phyloP scores from a whole-genome alignment of 139 green algal species.

The Pleodorina starrii region DNA sequence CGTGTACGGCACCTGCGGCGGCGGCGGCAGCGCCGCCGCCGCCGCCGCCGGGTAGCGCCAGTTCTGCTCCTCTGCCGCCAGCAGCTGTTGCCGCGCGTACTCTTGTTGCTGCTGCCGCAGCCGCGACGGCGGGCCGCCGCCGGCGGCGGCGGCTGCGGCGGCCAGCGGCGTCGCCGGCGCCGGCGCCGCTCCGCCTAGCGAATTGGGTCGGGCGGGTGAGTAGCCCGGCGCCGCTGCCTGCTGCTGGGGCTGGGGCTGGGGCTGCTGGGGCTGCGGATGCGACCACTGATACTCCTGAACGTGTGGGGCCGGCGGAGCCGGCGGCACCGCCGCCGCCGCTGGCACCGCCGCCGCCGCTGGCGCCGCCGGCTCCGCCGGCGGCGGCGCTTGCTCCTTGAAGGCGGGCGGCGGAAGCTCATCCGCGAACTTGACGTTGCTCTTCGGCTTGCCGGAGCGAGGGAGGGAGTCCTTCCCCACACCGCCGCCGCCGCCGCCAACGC shows the following conservation, averaged over 20 bases:
- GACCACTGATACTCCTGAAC: constrained; percentile 38
- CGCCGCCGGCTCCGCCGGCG: neutral
- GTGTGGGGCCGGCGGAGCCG: neutral
- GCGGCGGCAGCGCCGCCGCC: neutral
- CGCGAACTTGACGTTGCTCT: neutral
- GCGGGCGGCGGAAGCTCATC: neutral
- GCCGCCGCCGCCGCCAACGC: neutral
- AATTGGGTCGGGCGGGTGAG: no score
- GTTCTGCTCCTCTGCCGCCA: neutral
- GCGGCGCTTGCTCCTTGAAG: neutral
- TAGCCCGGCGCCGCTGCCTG: neutral
- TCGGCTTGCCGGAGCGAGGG: neutral
- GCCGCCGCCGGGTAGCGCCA: neutral
- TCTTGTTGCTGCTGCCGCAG: constrained; percentile 21
- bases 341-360: neutral
- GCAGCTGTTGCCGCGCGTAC: neutral
- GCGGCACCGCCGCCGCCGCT: neutral
- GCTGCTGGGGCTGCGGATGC: constrained; percentile 8
- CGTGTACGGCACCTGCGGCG: neutral
- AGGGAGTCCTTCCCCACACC: neutral
- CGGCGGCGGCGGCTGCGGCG: neutral
- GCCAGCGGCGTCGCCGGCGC: neutral
- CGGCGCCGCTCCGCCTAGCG: neutral
- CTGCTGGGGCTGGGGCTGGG: neutral
- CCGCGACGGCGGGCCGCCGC: neutral